These are phyloP conservation scores for Fragaria nilgerrensis DNA, from an alignment of 306 rosid species.

Conservation along the genomic window DNA sequence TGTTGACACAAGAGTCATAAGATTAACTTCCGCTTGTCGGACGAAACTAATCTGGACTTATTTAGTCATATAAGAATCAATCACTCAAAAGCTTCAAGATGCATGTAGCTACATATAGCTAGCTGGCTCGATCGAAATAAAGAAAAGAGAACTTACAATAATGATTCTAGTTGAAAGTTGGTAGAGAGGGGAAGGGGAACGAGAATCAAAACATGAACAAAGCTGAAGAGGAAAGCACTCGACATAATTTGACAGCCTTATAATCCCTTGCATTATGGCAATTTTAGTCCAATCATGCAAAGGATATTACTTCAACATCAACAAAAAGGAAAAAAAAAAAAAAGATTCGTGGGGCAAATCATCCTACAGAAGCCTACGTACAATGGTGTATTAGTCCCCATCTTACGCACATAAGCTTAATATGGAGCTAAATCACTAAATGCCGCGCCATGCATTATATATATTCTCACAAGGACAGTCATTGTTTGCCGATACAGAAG, in stretches of 20 bases:
- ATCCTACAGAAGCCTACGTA: slow-evolving; percentile 7
- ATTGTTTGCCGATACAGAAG: slow-evolving; percentile 22
- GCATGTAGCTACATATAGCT: too few relatives aligned
- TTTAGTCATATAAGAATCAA: not conserved
- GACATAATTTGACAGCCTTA: not conserved
- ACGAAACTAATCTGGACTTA: not conserved
- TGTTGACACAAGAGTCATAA: not conserved
- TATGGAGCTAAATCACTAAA: slow-evolving; percentile 8
- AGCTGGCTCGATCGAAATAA: too few relatives aligned
- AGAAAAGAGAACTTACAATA: not conserved
- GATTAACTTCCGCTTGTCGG: not conserved
- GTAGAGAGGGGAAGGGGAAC: not conserved
- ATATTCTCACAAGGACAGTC: slow-evolving; percentile 34
- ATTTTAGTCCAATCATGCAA: slow-evolving; percentile 38
- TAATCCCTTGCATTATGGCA: slow-evolving; percentile 19
- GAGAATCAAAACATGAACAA: not conserved
- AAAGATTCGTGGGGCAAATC: slow-evolving; percentile 63
- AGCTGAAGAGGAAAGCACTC: not conserved
- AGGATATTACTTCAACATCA: not conserved
- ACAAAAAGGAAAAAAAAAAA: not conserved
- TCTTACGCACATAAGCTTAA: slow-evolving; percentile 9
- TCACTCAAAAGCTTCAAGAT: not conserved
- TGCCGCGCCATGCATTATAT: slow-evolving; percentile 23
- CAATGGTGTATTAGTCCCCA: not conserved
- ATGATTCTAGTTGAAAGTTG: not conserved